Conservation (phyloP, 2,329 filamentous ascomycete species). For the Alternaria burnsii region DNA sequence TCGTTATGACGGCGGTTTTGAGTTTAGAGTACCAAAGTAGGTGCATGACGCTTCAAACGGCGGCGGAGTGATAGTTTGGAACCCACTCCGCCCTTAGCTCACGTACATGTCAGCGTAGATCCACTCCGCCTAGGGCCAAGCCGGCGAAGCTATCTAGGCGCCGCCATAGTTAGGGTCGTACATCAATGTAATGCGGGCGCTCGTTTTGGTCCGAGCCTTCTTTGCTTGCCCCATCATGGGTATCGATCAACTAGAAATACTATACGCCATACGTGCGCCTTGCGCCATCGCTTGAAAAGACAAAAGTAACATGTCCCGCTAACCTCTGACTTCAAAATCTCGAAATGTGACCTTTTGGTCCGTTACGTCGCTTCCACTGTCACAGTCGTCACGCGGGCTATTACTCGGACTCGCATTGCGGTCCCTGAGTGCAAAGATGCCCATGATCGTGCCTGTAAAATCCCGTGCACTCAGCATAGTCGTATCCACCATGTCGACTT, state of each 20-base stretch:
- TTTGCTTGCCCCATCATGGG: neutral
- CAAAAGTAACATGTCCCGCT: neutral
- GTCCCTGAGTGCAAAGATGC: neutral
- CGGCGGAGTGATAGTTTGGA: neutral
- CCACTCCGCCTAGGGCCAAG: neutral
- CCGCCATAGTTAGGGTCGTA: neutral
- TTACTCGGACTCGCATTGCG: neutral
- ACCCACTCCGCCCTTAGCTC: no score
- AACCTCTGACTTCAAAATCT: neutral
- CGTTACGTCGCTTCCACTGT: neutral
- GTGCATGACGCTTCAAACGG: neutral
- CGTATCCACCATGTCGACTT: neutral
- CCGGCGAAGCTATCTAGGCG: neutral
- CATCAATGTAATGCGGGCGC: neutral
- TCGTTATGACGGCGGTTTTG: neutral
- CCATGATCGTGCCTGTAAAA: neutral
- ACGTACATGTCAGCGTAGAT: neutral
- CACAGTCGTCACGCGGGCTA: neutral
- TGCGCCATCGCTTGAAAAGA: neutral
- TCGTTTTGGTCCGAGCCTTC: neutral
- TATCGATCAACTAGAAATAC: neutral
- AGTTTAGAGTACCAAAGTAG: neutral
- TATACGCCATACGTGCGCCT: neutral
- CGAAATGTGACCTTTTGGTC: conserved; percentile 2
- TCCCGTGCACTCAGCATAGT: neutral